These are phyloP conservation scores for Peronosclerospora sorghi DNA, from an alignment of 352 stramenopile species.

Conservation along the genomic window DNA sequence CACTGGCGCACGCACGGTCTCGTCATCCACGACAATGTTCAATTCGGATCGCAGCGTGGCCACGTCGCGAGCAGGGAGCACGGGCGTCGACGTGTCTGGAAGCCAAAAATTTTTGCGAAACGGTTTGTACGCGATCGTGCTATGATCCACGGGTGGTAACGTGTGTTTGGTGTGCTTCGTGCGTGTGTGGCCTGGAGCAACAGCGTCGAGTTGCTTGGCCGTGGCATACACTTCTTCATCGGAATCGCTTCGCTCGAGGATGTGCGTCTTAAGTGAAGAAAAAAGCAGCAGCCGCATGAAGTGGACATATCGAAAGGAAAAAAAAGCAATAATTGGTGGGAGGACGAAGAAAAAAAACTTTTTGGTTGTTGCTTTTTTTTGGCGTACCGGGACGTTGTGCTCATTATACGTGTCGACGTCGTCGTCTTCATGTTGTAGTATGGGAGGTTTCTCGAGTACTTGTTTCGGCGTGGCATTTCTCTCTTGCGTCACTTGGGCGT, in stretches of 20 bases:
- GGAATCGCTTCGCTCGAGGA: slow-evolving; percentile 24
- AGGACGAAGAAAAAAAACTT: no score
- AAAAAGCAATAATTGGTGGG: no score
- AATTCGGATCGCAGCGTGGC: slow-evolving; percentile 35
- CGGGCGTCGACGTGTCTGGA: no score
- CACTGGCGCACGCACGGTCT: slow-evolving; percentile 42
- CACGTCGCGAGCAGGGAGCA: no score
- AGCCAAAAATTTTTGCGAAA: slow-evolving; percentile 79
- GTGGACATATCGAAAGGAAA: no score
- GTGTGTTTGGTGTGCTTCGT: no score
- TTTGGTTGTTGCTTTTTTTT: no score
- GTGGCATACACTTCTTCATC: slow-evolving; percentile 72
- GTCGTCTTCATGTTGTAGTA: slow-evolving; percentile 27
- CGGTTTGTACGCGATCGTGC: slow-evolving; percentile 57
- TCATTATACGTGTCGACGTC: slow-evolving; percentile 23
- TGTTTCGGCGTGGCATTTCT: slow-evolving; percentile 8
- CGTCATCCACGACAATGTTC: slow-evolving; percentile 35
- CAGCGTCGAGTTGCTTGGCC: slow-evolving; percentile 33
- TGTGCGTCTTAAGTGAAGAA: background rate
- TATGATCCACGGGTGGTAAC: slow-evolving; percentile 60
- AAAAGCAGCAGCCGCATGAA: background rate
- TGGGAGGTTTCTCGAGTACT: slow-evolving; percentile 27
- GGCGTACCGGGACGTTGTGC: slow-evolving; percentile 22
- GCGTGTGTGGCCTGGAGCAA: no score
- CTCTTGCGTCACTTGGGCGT: slow-evolving; percentile 54